Evolutionary conservation across 257 asterid species (phyloP).

Genomic region (Phtheirospermum japonicum): DNA sequence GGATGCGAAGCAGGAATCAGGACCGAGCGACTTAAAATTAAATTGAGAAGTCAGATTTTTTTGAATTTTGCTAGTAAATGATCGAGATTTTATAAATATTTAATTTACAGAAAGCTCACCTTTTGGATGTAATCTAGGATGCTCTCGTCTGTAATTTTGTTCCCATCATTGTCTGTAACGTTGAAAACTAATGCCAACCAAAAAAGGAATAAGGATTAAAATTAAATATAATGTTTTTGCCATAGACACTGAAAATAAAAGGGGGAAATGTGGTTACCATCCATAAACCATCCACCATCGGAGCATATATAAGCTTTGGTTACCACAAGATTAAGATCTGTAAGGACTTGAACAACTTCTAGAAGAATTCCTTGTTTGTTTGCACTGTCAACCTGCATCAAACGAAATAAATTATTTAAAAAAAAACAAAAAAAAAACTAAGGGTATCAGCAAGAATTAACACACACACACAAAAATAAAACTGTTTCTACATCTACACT

Average conservation of each 20-base stretch:
- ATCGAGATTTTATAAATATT: not conserved
- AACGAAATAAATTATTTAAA: not conserved
- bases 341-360: slow-evolving; percentile 89
- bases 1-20: slow-evolving; percentile 93
- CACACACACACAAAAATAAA: not conserved
- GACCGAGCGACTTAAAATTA: slow-evolving; percentile 81
- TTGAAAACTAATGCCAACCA: slow-evolving; percentile 62
- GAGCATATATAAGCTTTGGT: slow-evolving; percentile 89
- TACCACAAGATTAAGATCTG: slow-evolving; percentile 82
- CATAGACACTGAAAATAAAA: not conserved
- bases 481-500: too few relatives aligned
- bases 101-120: slow-evolving; percentile 35
- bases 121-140: slow-evolving; percentile 72
- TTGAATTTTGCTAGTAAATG: too few relatives aligned
- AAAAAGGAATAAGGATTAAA: not conserved
- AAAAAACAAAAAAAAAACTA: not conserved
- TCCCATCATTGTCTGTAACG: slow-evolving; percentile 82
- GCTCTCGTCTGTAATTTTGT: slow-evolving; percentile 80
- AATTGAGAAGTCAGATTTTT: not conserved
- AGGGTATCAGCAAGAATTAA: not conserved
- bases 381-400: slow-evolving; percentile 87
- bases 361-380: slow-evolving; percentile 90
- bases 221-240: not conserved
- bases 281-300: slow-evolving; percentile 99
- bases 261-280: slow-evolving; percentile 49